These are phyloP conservation scores for Candida ponderosae DNA, from an alignment of 805 yeast genomes.

Conservation along the genomic window DNA sequence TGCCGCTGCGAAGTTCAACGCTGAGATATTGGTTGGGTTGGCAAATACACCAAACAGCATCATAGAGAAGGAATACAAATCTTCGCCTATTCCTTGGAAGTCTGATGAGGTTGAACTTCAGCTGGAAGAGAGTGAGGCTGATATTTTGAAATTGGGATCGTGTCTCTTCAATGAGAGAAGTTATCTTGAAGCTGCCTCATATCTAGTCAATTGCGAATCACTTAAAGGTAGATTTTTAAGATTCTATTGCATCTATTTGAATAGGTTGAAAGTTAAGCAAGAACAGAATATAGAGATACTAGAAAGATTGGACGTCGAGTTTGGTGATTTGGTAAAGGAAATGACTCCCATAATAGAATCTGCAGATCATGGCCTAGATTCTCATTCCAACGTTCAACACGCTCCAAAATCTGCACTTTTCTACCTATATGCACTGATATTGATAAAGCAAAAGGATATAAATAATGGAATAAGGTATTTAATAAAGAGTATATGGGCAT, in stretches of 20 bases:
- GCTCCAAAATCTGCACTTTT: conserved; percentile 49
- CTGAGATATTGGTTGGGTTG: conserved; percentile 1
- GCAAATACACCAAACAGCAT: conserved; percentile 9
- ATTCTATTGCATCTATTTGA: conserved; percentile 60
- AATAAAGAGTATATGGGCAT: conserved; percentile 50
- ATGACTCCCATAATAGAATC: conserved; percentile 18
- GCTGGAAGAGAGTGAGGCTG: conserved; percentile 25
- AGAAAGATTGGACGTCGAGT: conserved; percentile 7
- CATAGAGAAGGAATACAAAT: conserved; percentile 6
- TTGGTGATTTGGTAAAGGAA: conserved; percentile 34
- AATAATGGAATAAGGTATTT: conserved; percentile 53
- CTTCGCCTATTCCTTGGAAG: background rate
- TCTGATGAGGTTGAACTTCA: background rate
- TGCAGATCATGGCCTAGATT: conserved; percentile 14
- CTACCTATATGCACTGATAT: conserved; percentile 65
- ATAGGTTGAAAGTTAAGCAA: conserved; percentile 70
- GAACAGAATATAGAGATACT: conserved; percentile 69
- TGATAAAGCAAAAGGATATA: conserved; percentile 55
- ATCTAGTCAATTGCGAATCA: conserved; percentile 44
- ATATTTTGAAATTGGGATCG: conserved; percentile 52
- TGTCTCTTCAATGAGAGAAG: conserved; percentile 74
- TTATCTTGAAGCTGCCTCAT: conserved; percentile 64
- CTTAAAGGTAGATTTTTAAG: conserved; percentile 52
- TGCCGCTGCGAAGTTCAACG: background rate
- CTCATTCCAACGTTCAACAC: conserved; percentile 11